Evolutionary conservation across 768 basidiomycete species (phyloP), one percentile per base, ranked within the genome.

Genomic region (Sistotremastrum suecicum): DNA sequence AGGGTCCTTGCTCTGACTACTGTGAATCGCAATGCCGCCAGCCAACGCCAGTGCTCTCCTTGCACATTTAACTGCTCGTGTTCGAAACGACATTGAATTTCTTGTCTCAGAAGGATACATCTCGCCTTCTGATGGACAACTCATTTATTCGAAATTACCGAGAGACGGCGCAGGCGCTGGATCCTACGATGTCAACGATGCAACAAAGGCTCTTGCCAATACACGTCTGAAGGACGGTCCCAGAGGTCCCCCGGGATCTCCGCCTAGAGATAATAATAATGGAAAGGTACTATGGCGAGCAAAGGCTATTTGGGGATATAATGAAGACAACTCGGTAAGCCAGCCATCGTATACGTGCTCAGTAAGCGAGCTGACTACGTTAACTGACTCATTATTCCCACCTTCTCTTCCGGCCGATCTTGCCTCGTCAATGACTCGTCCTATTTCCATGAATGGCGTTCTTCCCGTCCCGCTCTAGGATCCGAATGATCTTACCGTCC

Each of bases 401-500:
- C 20, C 20, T 20, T 20, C 20, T 20, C 20, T 20, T 20, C 20
- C 20, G 20, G 20, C 20, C 20, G 20, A 20, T 20, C 20, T 20
- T 20, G 20, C 2, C 20, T 20, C 20, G 20, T 20, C 20, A 20
- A 20, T 20, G 20, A 20, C 20, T 20, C 20, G 20, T 20, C 20
- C 20, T 20, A 20, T 20, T 20, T 20, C 20, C 20, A 20, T 20
- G 20, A 20, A 20, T 20, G 20, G 20, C 20, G 20, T 2, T 20
- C 20, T 20, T 20, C 20, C 20, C 20, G 20, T 20, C 20, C 20
- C 20, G 20, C 20, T 20, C 7, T 55, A 89, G 83, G 83, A 87
- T 53, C 66, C 71, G 9, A 75, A 80, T 12, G 89, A 94, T 58
- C 68, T 94, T 5, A 74, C 78, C 1, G 90, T 94, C 69, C 58